Percentiles rank a stretch among this genome's conserved stretches.
Evolutionary conservation across 1,139 yeast species (phyloP).

Genomic region (Geotrichum cucujoidarum): DNA sequence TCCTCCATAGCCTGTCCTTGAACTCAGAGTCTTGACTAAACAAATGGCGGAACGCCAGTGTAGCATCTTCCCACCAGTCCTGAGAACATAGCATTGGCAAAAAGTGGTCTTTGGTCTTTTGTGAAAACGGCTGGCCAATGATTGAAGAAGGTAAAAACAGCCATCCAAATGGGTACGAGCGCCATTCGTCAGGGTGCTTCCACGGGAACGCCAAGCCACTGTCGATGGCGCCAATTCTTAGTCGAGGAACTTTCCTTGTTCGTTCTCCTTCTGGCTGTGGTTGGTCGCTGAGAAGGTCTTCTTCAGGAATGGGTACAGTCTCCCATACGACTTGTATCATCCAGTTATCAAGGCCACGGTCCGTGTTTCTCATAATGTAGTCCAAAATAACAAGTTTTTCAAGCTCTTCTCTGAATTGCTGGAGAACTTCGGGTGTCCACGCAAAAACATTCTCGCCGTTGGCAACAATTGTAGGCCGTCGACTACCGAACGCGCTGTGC

Average conservation of each 20-base stretch:
- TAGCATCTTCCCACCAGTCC: conserved; percentile 68
- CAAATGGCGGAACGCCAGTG: conserved; percentile 44
- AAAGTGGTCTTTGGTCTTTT: conserved; percentile 52
- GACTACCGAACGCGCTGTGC: background rate
- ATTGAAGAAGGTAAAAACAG: conserved; percentile 58
- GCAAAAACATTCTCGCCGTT: conserved; percentile 36
- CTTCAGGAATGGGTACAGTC: conserved; percentile 20
- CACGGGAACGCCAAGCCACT: conserved; percentile 75
- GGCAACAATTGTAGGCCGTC: background rate
- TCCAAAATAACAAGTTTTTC: conserved; percentile 69
- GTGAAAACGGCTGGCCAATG: conserved; percentile 65
- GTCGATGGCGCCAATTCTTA: conserved; percentile 68
- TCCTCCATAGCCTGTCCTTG: conserved; percentile 60
- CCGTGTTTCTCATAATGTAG: conserved; percentile 71
- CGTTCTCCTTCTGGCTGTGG: conserved; percentile 6
- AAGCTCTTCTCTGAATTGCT: conserved; percentile 55
- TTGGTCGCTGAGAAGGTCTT: conserved; percentile 14
- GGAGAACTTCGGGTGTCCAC: conserved; percentile 52
- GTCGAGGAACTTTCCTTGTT: conserved; percentile 33
- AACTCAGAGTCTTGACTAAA: conserved; percentile 58
- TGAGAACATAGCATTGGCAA: conserved; percentile 56
- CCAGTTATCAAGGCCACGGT: conserved; percentile 74
- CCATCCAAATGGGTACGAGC: conserved; percentile 81
- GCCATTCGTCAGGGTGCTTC: conserved; percentile 82
- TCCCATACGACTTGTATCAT: conserved; percentile 60